phyloP scores from a whole-genome alignment of 2,329 filamentous ascomycete genomes.

The Penicillium sp. region DNA sequence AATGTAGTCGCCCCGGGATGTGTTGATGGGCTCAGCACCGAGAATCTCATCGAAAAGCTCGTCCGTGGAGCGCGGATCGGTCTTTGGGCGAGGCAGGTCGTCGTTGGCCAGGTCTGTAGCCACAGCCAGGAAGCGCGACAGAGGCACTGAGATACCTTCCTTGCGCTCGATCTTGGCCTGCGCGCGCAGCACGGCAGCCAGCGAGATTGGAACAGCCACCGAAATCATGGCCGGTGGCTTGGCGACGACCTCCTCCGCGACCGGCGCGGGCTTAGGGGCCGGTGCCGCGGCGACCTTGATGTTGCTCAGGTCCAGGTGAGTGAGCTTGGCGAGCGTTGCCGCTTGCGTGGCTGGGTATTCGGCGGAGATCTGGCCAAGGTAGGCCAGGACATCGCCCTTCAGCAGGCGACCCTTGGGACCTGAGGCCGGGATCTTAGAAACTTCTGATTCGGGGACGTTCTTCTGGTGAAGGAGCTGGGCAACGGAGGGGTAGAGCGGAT shows the following conservation, averaged over 20 bases:
- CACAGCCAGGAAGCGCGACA: constrained; percentile 82
- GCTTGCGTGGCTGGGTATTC: constrained; percentile 70
- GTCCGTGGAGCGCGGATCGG: constrained; percentile 65
- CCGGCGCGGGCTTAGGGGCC: constrained; percentile 28
- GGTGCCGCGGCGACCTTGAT: constrained; percentile 70
- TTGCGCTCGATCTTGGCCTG: constrained; percentile 77
- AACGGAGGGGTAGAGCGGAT: constrained; percentile 70
- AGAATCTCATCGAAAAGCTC: constrained; percentile 90
- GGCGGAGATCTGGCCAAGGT: constrained; percentile 73
- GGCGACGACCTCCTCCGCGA: constrained; percentile 30
- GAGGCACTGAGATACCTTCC: constrained; percentile 75
- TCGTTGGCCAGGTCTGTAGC: constrained; percentile 87
- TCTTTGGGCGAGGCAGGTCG: constrained; percentile 67
- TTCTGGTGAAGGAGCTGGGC: constrained; percentile 76
- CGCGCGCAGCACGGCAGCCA: constrained; percentile 73
- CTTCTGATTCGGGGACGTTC: constrained; percentile 70
- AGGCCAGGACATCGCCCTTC: constrained; percentile 93
- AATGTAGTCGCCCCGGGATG: constrained; percentile 62
- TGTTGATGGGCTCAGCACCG: constrained; percentile 51
- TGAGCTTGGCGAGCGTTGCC: constrained; percentile 68
- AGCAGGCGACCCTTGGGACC: constrained; percentile 85
- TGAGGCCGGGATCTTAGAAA: constrained; percentile 78
- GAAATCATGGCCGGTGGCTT: constrained; percentile 32
- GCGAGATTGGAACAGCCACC: constrained; percentile 72
- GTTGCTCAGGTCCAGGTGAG: constrained; percentile 89